These are phyloP conservation scores for Populus trichocarpa DNA, from an alignment of 441 rosid genomes.

Conservation along the genomic window DNA sequence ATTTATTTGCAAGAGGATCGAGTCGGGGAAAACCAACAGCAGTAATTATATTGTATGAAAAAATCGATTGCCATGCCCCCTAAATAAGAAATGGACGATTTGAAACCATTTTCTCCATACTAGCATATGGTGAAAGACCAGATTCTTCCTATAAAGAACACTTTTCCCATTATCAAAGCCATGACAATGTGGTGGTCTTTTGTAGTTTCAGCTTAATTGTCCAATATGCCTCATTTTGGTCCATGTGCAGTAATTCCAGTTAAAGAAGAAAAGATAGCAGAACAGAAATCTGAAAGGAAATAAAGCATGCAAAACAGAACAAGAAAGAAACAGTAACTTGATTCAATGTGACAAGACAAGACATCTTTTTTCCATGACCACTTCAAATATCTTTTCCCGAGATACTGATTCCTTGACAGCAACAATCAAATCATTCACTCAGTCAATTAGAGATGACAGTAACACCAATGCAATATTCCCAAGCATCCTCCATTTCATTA, in stretches of 20 bases:
- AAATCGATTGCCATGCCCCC: too few species aligned
- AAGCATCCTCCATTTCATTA: background rate
- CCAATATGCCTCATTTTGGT: background rate
- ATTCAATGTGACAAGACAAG: conserved; percentile 49
- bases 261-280: background rate
- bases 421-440: conserved; percentile 28
- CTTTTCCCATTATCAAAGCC: too few species aligned
- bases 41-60: too few species aligned
- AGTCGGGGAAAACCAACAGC: too few species aligned
- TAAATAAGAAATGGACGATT: too few species aligned
- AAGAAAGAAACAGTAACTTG: conserved; percentile 35
- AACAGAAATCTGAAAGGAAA: background rate
- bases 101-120: too few species aligned
- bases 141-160: too few species aligned
- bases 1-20: too few species aligned
- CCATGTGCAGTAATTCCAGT: background rate
- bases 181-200: too few species aligned
- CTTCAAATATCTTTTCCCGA: conserved; percentile 32
- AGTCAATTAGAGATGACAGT: background rate
- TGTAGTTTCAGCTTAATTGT: too few species aligned
- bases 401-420: conserved; percentile 28
- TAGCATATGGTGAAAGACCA: too few species aligned
- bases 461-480: conserved; percentile 2
- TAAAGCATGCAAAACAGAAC: conserved; percentile 14
- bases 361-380: conserved; percentile 32